phyloP scores from a whole-genome alignment of 805 yeast genomes.

The Cyberlindnera amylophila region DNA sequence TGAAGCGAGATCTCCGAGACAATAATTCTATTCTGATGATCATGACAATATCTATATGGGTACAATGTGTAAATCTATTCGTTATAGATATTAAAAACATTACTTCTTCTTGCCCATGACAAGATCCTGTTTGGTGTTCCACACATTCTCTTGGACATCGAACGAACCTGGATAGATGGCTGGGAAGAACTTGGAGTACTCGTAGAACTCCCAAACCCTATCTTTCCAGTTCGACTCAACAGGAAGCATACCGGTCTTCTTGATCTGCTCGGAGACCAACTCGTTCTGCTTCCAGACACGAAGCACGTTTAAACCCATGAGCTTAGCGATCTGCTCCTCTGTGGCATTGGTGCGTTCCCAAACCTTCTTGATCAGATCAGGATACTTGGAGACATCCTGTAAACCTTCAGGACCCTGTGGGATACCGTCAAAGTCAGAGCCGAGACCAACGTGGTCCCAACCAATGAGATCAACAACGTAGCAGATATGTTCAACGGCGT shows the following conservation, averaged over 20 bases:
- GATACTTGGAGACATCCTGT: constrained; percentile 55
- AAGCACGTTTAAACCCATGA: constrained; percentile 43
- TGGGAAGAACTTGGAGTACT: constrained; percentile 33
- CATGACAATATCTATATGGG: too few species aligned
- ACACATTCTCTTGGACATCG: constrained; percentile 10
- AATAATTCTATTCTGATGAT: too few species aligned
- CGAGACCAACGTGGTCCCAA: constrained; percentile 49
- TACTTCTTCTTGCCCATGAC: constrained; percentile 10
- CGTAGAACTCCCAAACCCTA: constrained; percentile 40
- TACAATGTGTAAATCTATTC: too few species aligned
- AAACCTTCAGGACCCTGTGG: constrained; percentile 44
- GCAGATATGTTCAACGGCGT: constrained; percentile 43
- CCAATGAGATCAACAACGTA: constrained; percentile 43
- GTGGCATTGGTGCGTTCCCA: constrained; percentile 36
- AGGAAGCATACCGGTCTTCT: constrained; percentile 24
- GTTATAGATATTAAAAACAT: too few species aligned
- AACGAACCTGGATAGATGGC: constrained; percentile 36
- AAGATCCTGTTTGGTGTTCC: constrained; percentile 12
- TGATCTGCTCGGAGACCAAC: constrained; percentile 25
- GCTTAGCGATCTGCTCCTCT: constrained; percentile 39
- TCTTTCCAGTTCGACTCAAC: constrained; percentile 40
- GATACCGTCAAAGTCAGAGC: constrained; percentile 53
- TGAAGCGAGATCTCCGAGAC: too few species aligned
- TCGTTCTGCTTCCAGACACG: constrained; percentile 47
- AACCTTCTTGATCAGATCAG: constrained; percentile 38